Evolutionary conservation across 257 asterid genomes (phyloP), one percentile per base, ranked within the genome.

Genomic region (Gardenia jasminoides): DNA sequence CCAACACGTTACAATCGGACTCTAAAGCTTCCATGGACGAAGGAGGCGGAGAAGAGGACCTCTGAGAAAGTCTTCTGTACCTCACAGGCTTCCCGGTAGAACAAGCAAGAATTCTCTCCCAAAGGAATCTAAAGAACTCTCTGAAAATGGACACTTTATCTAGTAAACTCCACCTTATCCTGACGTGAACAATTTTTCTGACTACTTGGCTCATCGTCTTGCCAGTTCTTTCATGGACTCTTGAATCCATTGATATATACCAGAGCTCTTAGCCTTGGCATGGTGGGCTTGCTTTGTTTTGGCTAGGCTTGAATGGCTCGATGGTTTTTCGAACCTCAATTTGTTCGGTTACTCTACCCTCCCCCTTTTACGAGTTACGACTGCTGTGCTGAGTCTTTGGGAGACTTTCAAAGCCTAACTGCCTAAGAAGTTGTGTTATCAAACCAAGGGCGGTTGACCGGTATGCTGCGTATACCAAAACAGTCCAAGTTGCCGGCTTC

Each of bases 101-200:
- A 82, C 96, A 94, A 69, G 82, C 84, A 56, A 92, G 86, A n/a
- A 91, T 47, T 59, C 88, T 87, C 50, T 91, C 90, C 90, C 97
- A 91, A 54, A 94, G 17, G 36, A 90, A 77, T 62, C 85, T 82
- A 77, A 88, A 86, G 76, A 92, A 84, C 3, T 88, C 91, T 26
- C 88, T 86, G 72, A 91, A 79, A 19, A 80, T 77, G 39, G 92
- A 69, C 61, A 88, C 88, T 79, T 89, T 94, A 0, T 87, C 92
- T 2, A 81, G n/a, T 58, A 91, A 74, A 79, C 84, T 88, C 94
- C 91, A 91, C 81, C 89, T 86, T 76, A 94, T 79, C 78, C 90
- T 90, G 74, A 89, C 79, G 79, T 83, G 92, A 85, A 90, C 91
- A 61, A 92, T 83, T 85, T 82, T 89, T 83, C 90, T 84, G 89